Evolutionary conservation across 2,329 filamentous ascomycete genomes (phyloP).

Genomic region (Cladosporium phlei): DNA sequence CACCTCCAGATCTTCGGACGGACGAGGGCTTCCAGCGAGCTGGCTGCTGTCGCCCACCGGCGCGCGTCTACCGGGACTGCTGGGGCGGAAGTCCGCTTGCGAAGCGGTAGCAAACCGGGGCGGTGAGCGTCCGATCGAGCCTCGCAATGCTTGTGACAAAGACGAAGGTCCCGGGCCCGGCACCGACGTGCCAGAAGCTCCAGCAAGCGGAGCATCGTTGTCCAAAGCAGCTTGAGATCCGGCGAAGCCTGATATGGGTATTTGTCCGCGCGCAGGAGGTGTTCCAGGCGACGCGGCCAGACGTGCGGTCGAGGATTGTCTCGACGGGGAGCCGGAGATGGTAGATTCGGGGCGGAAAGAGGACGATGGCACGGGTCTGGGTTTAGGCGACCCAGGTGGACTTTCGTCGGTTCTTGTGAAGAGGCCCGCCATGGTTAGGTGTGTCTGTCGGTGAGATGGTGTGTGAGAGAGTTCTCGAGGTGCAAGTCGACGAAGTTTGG

Average conservation of each 20-base stretch:
- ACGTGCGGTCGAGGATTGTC: slow-evolving; percentile 39
- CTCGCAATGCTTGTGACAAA: slow-evolving; percentile 78
- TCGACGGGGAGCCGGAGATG: slow-evolving; percentile 35
- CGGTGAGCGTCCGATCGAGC: slow-evolving; percentile 65
- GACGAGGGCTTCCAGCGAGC: slow-evolving; percentile 48
- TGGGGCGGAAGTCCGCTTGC: slow-evolving; percentile 15
- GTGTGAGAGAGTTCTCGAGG: neutral
- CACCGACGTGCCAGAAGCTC: slow-evolving; percentile 51
- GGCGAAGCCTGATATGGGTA: slow-evolving; percentile 7
- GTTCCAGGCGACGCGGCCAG: slow-evolving; percentile 26
- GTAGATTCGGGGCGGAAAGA: slow-evolving; percentile 12
- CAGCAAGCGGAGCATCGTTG: slow-evolving; percentile 58
- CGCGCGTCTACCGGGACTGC: slow-evolving; percentile 44
- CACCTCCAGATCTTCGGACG: slow-evolving; percentile 85
- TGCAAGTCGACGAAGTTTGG: neutral
- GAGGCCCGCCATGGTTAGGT: slow-evolving; percentile 4
- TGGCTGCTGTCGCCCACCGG: slow-evolving; percentile 53
- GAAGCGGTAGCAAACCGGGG: slow-evolving; percentile 48
- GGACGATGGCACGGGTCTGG: slow-evolving; percentile 6
- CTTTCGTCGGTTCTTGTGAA: neutral
- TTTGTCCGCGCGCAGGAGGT: slow-evolving; percentile 19
- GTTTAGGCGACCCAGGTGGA: neutral
- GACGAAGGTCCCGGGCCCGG: slow-evolving; percentile 81
- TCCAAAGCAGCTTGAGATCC: slow-evolving; percentile 10
- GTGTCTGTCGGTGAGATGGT: no score